Percentiles rank a stretch among this genome's conserved stretches.
phyloP scores from a whole-genome alignment of 768 basidiomycete genomes.

The Psilocybe azurescens region DNA sequence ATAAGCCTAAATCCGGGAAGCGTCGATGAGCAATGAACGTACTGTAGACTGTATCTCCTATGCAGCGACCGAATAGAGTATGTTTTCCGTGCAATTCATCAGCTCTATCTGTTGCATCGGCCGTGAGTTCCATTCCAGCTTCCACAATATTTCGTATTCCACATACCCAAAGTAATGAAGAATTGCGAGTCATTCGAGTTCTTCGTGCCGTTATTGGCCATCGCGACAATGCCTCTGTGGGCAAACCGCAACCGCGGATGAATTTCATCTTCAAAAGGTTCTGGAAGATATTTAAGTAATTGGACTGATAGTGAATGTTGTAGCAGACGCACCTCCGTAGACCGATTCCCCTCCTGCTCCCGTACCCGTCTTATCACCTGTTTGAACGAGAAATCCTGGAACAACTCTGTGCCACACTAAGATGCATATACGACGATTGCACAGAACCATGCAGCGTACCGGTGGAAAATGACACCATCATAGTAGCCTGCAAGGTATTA shows the following conservation, averaged over 20 bases:
- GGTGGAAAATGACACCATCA: conserved; percentile 93
- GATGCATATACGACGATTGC: not conserved
- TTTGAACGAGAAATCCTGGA: conserved; percentile 92
- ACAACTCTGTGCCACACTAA: conserved; percentile 60
- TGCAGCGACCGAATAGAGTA: conserved; percentile 89
- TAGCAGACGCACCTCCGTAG: conserved; percentile 70
- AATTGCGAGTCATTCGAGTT: conserved; percentile 95
- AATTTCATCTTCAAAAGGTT: conserved; percentile 94
- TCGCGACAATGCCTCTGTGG: conserved; percentile 90
- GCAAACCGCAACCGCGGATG: conserved; percentile 89
- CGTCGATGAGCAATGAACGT: conserved; percentile 31
- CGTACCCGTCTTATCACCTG: conserved; percentile 91
- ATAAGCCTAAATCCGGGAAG: not conserved
- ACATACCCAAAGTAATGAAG: conserved; percentile 87
- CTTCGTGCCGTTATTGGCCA: conserved; percentile 91
- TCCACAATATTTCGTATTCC: not conserved
- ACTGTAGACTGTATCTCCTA: conserved; percentile 93
- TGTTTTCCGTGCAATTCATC: conserved; percentile 95
- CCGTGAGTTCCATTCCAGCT: not conserved
- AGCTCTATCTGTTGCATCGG: conserved; percentile 67
- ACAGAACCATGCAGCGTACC: conserved; percentile 47
- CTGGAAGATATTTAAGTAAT: conserved; percentile 39
- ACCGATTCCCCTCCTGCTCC: conserved; percentile 95
- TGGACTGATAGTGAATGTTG: not conserved
- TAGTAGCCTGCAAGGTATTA: conserved; percentile 75